phyloP scores from a whole-genome alignment of 192 early-diverging fungal species.

The Backusella macrospora region DNA sequence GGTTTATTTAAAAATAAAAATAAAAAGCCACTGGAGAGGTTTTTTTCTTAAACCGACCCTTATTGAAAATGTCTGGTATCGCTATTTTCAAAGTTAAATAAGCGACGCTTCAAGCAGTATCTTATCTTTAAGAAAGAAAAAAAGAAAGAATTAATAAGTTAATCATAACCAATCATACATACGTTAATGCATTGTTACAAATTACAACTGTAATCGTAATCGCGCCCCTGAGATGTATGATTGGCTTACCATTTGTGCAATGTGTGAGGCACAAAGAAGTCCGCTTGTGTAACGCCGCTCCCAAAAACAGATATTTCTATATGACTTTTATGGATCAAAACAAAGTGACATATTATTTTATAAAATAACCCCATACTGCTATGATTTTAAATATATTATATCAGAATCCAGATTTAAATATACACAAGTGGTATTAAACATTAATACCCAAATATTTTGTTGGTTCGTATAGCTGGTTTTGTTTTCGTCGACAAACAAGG shows the following conservation, averaged over 20 bases:
- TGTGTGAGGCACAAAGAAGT: not conserved
- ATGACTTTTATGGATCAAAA: not conserved
- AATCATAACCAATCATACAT: not conserved
- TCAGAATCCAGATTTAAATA: not conserved
- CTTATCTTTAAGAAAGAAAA: not conserved
- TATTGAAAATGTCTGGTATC: too few species aligned
- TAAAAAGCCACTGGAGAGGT: too few species aligned
- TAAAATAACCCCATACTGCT: too few species aligned
- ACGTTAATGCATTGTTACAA: not conserved
- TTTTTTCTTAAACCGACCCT: too few species aligned
- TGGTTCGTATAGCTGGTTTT: too few species aligned
- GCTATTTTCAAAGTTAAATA: not conserved
- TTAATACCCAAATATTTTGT: not conserved
- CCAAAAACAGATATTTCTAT: not conserved
- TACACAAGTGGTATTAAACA: not conserved
- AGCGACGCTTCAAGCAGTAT: not conserved
- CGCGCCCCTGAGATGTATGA: not conserved
- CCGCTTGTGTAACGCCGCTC: not conserved
- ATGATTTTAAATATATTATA: not conserved
- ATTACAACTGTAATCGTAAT: not conserved
- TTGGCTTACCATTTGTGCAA: conserved; percentile 10
- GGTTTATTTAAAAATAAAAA: too few species aligned
- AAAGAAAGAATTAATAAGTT: conserved; percentile 3
- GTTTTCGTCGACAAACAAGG: too few species aligned
- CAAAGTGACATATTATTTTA: not conserved